phyloP scores from a whole-genome alignment of 257 asterid species.

The Przewalskia tangutica region DNA sequence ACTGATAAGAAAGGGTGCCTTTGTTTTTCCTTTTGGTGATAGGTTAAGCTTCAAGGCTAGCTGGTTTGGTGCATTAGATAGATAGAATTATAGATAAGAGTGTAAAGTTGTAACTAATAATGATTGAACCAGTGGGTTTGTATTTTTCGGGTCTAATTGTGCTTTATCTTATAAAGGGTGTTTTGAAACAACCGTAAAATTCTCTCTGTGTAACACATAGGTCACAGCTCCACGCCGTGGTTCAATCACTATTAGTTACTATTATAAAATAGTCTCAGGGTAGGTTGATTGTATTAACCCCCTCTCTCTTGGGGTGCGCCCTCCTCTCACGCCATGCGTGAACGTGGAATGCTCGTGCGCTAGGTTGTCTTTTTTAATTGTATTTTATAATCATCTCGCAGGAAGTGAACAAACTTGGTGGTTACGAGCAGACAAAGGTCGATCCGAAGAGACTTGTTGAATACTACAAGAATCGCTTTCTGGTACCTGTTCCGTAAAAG shows the following conservation, averaged over 20 bases:
- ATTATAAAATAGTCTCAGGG: background rate
- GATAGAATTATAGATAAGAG: too few species aligned
- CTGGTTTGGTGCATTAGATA: too few species aligned
- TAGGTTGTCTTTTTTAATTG: background rate
- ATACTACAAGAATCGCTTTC: constrained; percentile 21
- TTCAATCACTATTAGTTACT: too few species aligned
- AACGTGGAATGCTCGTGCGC: background rate
- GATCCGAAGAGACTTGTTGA: constrained; percentile 20
- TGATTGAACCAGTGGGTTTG: too few species aligned
- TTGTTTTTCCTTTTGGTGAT: too few species aligned
- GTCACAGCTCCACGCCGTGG: too few species aligned
- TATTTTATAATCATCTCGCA: background rate
- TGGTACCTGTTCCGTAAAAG: constrained; percentile 9
- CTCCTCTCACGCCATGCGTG: background rate
- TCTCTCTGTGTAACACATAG: background rate
- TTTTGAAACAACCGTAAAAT: too few species aligned
- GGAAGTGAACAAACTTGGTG: constrained; percentile 52
- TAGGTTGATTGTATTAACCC: background rate
- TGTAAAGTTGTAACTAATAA: too few species aligned
- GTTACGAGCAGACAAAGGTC: constrained; percentile 54
- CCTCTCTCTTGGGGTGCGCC: background rate
- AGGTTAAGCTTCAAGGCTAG: too few species aligned
- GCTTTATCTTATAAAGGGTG: background rate
- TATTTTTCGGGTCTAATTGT: too few species aligned
- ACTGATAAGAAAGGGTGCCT: background rate